Evolutionary conservation across 768 basidiomycete species (phyloP).

Genomic region (Tulasnella calospora): DNA sequence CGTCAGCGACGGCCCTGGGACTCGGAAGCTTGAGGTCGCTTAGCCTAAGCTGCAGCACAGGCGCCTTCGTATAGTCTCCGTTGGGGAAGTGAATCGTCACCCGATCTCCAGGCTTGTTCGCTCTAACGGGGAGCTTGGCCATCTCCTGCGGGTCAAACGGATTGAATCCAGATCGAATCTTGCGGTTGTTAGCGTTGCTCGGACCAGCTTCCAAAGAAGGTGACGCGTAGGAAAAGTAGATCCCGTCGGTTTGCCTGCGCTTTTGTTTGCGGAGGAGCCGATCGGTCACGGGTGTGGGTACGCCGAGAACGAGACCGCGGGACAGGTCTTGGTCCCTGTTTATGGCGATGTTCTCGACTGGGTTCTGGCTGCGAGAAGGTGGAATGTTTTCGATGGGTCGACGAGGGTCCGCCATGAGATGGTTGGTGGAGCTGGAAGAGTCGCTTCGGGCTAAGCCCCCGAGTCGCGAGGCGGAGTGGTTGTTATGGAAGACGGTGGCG

Average conservation of each 20-base stretch:
- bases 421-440: not conserved
- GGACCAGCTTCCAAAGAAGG: no score
- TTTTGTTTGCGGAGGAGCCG: not conserved
- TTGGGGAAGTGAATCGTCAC: conserved; percentile 6
- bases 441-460: not conserved
- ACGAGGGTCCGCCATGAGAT: not conserved
- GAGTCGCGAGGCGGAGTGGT: not conserved
- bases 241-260: not conserved
- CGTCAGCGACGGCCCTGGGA: not conserved
- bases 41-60: not conserved
- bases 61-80: conserved; percentile 1
- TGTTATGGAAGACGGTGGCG: conserved; percentile 40
- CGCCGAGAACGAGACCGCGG: not conserved
- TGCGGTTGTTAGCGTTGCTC: not conserved
- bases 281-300: not conserved
- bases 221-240: not conserved
- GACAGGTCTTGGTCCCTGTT: not conserved
- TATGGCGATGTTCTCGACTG: not conserved
- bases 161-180: not conserved
- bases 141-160: not conserved
- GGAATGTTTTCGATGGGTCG: not conserved
- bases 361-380: not conserved
- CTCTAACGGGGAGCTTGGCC: not conserved
- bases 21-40: conserved; percentile 15
- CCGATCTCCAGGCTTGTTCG: conserved; percentile 18